phyloP scores from a whole-genome alignment of 148 eudicot genomes.

The Suaeda aralocaspica region DNA sequence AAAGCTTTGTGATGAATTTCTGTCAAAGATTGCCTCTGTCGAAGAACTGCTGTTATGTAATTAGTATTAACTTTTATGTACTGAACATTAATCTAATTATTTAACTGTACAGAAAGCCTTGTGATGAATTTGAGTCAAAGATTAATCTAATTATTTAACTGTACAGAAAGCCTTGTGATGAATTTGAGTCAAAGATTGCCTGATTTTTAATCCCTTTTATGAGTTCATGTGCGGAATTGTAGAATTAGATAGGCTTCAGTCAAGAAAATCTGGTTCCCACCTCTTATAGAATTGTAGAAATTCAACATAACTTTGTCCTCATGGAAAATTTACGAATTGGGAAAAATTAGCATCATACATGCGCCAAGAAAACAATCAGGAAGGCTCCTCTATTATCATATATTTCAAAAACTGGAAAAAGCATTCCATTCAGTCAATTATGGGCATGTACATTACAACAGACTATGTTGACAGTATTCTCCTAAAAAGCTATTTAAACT shows the following conservation, averaged over 20 bases:
- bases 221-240: too few species aligned
- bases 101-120: background rate
- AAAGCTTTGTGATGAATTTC: constrained; percentile 10
- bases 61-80: constrained; percentile 6
- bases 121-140: constrained; percentile 8
- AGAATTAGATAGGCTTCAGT: too few species aligned
- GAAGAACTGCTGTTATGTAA: background rate
- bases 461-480: background rate
- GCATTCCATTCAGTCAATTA: background rate
- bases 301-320: too few species aligned
- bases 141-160: constrained; percentile 2
- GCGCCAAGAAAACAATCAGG: background rate
- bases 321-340: too few species aligned
- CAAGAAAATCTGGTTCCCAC: too few species aligned
- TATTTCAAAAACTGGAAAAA: background rate
- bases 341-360: background rate
- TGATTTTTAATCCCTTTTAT: background rate
- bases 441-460: background rate
- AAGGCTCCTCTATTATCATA: background rate
- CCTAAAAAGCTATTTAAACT: background rate
- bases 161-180: constrained; percentile 5
- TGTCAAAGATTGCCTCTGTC: background rate
- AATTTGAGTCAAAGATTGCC: constrained; percentile 4
- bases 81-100: background rate
- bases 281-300: too few species aligned